These are phyloP conservation scores for Agapanthus africanus DNA, from an alignment of 106 monocot species.

Conservation along the genomic window DNA sequence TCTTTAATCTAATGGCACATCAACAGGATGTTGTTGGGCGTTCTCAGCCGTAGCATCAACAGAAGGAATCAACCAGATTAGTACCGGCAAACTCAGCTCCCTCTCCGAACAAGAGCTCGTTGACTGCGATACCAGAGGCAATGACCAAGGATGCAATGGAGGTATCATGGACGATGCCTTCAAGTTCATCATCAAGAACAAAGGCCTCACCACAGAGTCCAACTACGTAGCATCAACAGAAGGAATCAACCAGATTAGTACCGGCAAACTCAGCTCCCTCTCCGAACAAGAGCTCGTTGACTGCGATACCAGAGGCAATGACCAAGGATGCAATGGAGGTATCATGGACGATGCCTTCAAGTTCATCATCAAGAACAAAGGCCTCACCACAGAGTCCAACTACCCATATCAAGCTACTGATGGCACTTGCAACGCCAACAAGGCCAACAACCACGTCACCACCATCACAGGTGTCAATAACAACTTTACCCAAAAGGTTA, in stretches of 20 bases:
- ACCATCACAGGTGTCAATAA: not conserved
- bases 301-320: not conserved
- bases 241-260: not conserved
- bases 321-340: not conserved
- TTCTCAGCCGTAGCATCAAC: not conserved
- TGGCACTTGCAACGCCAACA: not conserved
- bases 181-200: not conserved
- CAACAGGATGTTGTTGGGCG: constrained; percentile 1
- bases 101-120: not conserved
- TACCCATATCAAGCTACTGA: not conserved
- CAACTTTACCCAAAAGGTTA: too few species aligned
- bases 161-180: not conserved
- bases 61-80: not conserved
- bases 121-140: not conserved
- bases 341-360: not conserved
- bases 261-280: not conserved
- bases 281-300: not conserved
- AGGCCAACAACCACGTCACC: not conserved
- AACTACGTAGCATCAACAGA: not conserved
- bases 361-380: not conserved
- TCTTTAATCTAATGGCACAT: too few species aligned
- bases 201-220: not conserved
- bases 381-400: not conserved
- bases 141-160: constrained; percentile 1
- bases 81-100: not conserved